phyloP scores from a whole-genome alignment of 169 alveolate species.

The Eimeria acervulina region DNA sequence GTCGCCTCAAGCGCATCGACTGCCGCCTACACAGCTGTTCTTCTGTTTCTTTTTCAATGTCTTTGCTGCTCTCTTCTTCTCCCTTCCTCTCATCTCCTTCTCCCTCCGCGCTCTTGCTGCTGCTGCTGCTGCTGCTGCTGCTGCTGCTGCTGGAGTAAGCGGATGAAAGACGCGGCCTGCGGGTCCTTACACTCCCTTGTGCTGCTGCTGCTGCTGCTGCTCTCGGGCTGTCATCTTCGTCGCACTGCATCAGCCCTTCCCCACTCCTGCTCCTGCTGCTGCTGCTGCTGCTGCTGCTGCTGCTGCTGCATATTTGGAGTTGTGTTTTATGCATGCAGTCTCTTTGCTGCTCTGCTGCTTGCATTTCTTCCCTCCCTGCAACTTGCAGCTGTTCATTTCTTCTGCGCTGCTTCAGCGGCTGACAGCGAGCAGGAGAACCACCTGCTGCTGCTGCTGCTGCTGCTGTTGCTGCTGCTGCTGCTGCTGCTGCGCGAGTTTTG shows the following conservation, averaged over 20 bases:
- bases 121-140: constrained; percentile 28
- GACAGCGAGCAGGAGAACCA: background rate
- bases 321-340: background rate
- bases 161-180: background rate
- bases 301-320: background rate
- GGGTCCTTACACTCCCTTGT: background rate
- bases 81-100: background rate
- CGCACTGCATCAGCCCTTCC: background rate
- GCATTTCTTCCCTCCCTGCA: background rate
- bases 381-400: background rate
- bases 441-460: background rate
- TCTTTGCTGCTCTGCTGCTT: background rate
- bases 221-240: background rate
- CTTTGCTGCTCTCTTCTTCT: background rate
- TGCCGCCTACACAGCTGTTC: background rate
- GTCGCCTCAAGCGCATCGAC: background rate
- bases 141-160: background rate
- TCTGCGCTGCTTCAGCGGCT: constrained; percentile 13
- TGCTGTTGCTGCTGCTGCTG: constrained; percentile 28
- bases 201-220: constrained; percentile 24
- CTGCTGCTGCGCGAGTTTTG: background rate
- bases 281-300: constrained; percentile 36
- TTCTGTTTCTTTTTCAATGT: background rate
- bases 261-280: constrained; percentile 34
- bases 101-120: background rate